phyloP scores from a whole-genome alignment of 345 rosid genomes.

The Melastoma malabathricum region DNA sequence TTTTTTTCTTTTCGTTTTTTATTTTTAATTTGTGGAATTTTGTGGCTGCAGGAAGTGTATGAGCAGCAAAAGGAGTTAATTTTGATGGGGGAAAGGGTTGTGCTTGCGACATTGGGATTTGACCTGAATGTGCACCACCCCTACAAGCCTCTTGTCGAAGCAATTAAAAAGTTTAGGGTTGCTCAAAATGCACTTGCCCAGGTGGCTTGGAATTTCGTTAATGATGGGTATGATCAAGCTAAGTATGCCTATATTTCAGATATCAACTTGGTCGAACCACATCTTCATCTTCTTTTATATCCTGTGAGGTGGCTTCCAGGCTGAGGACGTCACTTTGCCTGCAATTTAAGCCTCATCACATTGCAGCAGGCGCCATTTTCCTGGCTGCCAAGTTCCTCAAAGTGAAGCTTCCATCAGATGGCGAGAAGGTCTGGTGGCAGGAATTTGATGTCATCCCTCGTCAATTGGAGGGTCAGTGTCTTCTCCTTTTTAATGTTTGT shows the following conservation, averaged over 20 bases:
- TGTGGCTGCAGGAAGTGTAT: conserved; percentile 53
- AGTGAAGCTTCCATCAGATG: conserved; percentile 66
- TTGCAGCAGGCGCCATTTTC: conserved; percentile 86
- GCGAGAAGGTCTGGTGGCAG: conserved; percentile 76
- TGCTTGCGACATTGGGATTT: conserved; percentile 72
- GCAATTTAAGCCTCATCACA: conserved; percentile 89
- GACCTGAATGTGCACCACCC: conserved; percentile 76
- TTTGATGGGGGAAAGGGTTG: conserved; percentile 62
- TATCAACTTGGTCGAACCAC: conserved; percentile 3
- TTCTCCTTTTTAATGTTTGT: conserved; percentile 9
- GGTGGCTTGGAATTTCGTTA: conserved; percentile 80
- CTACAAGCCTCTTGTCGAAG: conserved; percentile 68
- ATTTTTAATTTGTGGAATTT: too few relatives aligned
- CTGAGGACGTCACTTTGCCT: conserved; percentile 83
- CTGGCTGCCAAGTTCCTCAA: conserved; percentile 70
- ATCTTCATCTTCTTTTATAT: conserved; percentile 31
- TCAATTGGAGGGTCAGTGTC: conserved; percentile 59
- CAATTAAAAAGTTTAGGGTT: conserved; percentile 68
- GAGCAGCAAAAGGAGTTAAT: conserved; percentile 71
- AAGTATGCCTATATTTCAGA: background rate
- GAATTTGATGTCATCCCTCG: conserved; percentile 65
- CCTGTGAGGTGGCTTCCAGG: conserved; percentile 57
- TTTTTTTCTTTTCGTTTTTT: background rate
- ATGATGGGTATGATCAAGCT: conserved; percentile 58
- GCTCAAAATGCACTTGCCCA: conserved; percentile 68